Base-by-base conservation (phyloP, 495 filamentous ascomycete genomes). In the Tuber umbilicatum region DNA sequence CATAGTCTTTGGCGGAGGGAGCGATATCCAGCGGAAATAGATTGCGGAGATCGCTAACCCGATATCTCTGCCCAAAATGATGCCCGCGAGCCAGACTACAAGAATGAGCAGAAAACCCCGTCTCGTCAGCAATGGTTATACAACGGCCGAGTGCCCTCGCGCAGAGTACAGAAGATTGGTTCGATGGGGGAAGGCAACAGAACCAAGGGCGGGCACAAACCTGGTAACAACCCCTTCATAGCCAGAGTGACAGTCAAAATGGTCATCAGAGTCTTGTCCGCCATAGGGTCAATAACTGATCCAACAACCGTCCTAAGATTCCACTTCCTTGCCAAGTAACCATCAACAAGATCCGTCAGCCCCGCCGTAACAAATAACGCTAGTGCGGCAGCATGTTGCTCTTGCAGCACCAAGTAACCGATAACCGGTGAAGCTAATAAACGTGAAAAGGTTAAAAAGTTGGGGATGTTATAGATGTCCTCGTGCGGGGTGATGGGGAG, bases 281-380 rank as follows among this genome's bases (percentile, higher is more conserved):
- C 94, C 91, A 97, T 95, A 17, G 94, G 94, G 80, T 98, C 94
- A 73, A 99, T 93, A 43, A 99, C 89, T 69, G 91, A 94, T n/a
- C 95, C 95, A 21, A 98, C 93, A 1, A 99, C 96, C 0, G 95
- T 98, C 84, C 94, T 90, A 17, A 93, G 89, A 55, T 94, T 90
- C 87, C 91, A 98, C 70, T 86, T 86, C 64, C 95, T 89, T 23
- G 95, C 95, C 74, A 99, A 93, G 85, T 89, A 97, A 55, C 95
- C 95, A 84, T 99, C 95, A 3, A 97, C 86, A 0, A 95, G 85
- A 79, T 99, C 95, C 40, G 94, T 97, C 78, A 96, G 87, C 60
- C 93, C 94, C 35, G 95, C 95, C 83, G 97, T 96, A 41, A 90
- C 90, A 81, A 98, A 97, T 19, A 99, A 87, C 23, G 88, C 89